Conservation (phyloP, 305 asterid species). For the Solanum chacoense region DNA sequence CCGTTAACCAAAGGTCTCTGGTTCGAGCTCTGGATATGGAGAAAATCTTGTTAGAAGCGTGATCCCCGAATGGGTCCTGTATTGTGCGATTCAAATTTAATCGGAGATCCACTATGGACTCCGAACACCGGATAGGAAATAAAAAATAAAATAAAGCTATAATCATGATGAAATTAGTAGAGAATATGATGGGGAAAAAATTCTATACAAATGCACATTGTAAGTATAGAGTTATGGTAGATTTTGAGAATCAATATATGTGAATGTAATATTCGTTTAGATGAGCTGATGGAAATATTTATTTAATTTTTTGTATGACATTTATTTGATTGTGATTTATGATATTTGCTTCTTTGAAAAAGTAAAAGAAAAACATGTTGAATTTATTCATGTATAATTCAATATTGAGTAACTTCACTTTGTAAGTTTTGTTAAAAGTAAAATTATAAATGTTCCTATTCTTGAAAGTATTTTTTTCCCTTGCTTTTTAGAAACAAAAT, state of each 20-base stretch:
- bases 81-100: neutral
- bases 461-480: neutral
- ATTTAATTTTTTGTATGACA: neutral
- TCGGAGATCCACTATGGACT: neutral
- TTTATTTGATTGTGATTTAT: neutral
- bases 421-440: neutral
- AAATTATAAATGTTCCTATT: neutral
- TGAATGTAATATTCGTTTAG: neutral
- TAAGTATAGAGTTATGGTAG: neutral
- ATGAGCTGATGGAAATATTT: neutral
- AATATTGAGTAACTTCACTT: neutral
- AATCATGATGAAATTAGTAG: neutral
- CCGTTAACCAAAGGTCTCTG: neutral
- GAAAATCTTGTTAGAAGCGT: too few relatives aligned
- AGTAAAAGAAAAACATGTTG: neutral
- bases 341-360: neutral
- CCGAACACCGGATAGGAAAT: too few relatives aligned
- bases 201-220: neutral
- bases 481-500: neutral
- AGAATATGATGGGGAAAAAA: neutral
- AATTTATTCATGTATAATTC: neutral
- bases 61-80: neutral
- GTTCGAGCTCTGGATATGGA: neutral
- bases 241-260: neutral
- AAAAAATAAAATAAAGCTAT: neutral